phyloP scores from a whole-genome alignment of 331 rosid genomes.

The Pyrus hybrid region DNA sequence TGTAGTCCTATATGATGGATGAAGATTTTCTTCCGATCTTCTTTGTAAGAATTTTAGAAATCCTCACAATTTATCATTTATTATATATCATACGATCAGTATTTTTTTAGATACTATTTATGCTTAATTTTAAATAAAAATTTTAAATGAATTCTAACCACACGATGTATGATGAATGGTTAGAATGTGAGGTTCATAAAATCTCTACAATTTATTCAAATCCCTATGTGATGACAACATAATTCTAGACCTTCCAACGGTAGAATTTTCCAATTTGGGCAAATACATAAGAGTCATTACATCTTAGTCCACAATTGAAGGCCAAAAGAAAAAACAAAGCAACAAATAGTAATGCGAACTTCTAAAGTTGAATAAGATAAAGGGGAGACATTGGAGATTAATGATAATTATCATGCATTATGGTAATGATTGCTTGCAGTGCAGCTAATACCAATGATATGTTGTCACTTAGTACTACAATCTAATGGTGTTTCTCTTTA shows the following conservation, averaged over 20 bases:
- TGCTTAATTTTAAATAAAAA: no score
- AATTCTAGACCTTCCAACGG: background rate
- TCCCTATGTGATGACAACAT: background rate
- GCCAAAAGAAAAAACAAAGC: background rate
- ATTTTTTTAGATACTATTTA: no score
- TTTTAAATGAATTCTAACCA: accelerated
- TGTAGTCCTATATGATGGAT: background rate
- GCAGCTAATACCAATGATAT: background rate
- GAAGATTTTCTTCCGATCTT: no score
- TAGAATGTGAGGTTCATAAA: no score
- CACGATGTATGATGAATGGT: no score
- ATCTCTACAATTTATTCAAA: background rate
- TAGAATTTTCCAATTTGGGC: background rate
- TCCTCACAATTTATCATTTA: no score
- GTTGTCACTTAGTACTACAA: no score
- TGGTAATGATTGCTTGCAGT: background rate
- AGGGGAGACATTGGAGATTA: background rate
- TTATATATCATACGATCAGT: accelerated
- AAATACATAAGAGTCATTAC: background rate
- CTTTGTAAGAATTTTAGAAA: accelerated
- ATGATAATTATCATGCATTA: background rate
- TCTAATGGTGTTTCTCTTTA: no score
- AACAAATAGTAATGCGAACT: background rate
- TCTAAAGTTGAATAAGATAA: background rate
- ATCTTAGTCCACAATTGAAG: background rate